phyloP scores from a whole-genome alignment of 1,139 yeast genomes.

The Candida dubliniensis region DNA sequence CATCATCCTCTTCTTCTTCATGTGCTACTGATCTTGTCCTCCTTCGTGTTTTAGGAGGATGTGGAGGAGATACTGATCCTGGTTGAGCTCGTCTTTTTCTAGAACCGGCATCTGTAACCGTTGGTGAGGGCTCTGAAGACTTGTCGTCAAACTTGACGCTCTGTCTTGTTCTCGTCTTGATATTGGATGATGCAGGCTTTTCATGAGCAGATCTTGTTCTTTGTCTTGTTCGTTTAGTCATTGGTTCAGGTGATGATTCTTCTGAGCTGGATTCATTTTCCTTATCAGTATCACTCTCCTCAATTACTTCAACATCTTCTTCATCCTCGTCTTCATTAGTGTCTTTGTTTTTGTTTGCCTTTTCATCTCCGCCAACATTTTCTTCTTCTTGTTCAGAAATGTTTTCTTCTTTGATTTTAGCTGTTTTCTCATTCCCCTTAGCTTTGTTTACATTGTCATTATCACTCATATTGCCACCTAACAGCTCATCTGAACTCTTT shows the following conservation, averaged over 20 bases:
- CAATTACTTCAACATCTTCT: constrained; percentile 14
- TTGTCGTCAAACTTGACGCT: constrained; percentile 22
- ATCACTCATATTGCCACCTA: constrained; percentile 3
- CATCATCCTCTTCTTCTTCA: constrained; percentile 17
- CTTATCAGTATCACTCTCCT: constrained; percentile 17
- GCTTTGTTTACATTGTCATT: constrained; percentile 10
- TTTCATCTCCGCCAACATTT: neutral
- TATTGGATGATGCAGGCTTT: constrained; percentile 13
- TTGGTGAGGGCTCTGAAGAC: constrained; percentile 9
- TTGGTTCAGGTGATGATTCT: neutral
- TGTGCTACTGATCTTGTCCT: constrained; percentile 30
- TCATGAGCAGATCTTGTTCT: constrained; percentile 7
- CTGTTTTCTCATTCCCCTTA: neutral
- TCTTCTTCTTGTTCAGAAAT: neutral
- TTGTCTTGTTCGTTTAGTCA: constrained; percentile 12
- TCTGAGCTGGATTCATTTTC: constrained; percentile 1
- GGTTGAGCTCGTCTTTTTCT: constrained; percentile 12
- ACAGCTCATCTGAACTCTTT: neutral
- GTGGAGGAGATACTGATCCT: constrained; percentile 14
- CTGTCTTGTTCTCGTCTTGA: constrained; percentile 32
- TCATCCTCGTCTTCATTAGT: constrained; percentile 14
- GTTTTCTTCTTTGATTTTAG: constrained; percentile 2
- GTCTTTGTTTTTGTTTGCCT: constrained; percentile 12
- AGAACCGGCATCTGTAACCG: constrained; percentile 16
- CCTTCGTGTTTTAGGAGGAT: constrained; percentile 20